Conservation (phyloP, 75 land plant genomes). For the Selaginella moellendorffii region DNA sequence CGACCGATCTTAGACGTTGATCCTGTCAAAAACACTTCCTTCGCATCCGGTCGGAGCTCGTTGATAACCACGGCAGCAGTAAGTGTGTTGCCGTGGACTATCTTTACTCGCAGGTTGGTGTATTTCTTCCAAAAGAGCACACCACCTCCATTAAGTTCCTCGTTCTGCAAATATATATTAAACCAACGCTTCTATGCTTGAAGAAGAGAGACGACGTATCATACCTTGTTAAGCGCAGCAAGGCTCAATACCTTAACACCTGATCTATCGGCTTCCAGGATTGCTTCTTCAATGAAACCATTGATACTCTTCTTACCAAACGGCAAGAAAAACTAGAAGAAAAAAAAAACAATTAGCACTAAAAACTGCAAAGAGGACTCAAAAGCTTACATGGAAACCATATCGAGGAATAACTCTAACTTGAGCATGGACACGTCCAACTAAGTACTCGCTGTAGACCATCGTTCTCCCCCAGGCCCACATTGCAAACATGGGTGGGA, state of each 20-base stretch:
- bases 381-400: constrained; percentile 7
- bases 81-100: constrained; percentile 9
- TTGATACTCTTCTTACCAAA: constrained; percentile 9
- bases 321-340: constrained; percentile 10
- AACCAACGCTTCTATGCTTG: constrained; percentile 28
- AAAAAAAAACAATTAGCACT: too few relatives aligned
- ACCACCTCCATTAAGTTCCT: constrained; percentile 6
- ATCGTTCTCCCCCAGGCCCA: constrained; percentile 1
- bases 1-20: constrained; percentile 8
- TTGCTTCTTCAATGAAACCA: neutral
- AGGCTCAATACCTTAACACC: constrained; percentile 7
- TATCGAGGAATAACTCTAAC: neutral
- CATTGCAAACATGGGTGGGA: neutral
- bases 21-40: constrained; percentile 1
- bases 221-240: constrained; percentile 3
- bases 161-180: constrained; percentile 46
- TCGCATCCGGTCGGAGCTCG: constrained; percentile 2
- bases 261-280: constrained; percentile 1
- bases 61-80: constrained; percentile 7
- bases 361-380: too few relatives aligned
- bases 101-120: constrained; percentile 3
- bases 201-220: neutral
- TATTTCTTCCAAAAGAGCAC: constrained; percentile 7
- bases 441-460: neutral
- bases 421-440: neutral